A percentile compares a stretch with the other conserved stretches of the same genome.
Evolutionary conservation across 208 protist species (phyloP).

Genomic region (Vickermania spadyakhi): DNA sequence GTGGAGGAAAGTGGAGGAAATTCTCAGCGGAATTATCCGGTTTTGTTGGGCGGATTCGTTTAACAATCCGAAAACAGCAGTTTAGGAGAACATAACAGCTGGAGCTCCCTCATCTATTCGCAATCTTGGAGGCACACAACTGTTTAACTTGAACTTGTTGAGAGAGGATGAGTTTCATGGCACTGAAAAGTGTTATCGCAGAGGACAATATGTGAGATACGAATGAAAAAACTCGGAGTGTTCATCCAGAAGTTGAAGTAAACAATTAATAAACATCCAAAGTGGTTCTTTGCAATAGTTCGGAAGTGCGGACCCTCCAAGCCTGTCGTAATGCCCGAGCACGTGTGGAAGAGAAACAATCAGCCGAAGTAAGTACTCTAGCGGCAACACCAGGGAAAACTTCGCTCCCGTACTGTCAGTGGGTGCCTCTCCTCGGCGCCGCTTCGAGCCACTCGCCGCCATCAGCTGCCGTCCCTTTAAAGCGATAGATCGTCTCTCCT

Average conservation of each 20-base stretch:
- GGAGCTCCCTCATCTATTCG: neutral
- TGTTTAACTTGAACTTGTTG: too few species aligned
- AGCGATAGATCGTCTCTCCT: slow-evolving; percentile 28
- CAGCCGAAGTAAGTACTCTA: slow-evolving; percentile 76
- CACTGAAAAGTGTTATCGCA: too few species aligned
- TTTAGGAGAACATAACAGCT: too few species aligned
- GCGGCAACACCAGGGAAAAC: slow-evolving; percentile 46
- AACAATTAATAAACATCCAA: slow-evolving; percentile 51
- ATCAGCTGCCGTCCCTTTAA: slow-evolving; percentile 14
- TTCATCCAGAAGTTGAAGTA: slow-evolving; percentile 34
- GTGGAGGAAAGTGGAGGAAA: too few species aligned
- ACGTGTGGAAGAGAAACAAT: slow-evolving; percentile 65
- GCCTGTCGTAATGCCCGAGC: slow-evolving; percentile 73
- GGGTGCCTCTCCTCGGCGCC: slow-evolving; percentile 10
- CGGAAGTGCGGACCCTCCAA: slow-evolving; percentile 52
- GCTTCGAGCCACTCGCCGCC: slow-evolving; percentile 11
- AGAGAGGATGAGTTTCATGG: too few species aligned
- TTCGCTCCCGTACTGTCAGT: slow-evolving; percentile 8
- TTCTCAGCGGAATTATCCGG: too few species aligned
- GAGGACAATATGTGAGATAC: slow-evolving; percentile 27
- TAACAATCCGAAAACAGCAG: too few species aligned
- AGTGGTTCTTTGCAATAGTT: slow-evolving; percentile 39
- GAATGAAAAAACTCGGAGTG: slow-evolving; percentile 21
- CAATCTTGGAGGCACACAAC: too few species aligned
- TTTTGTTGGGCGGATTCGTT: too few species aligned